Evolutionary conservation across 2,329 filamentous ascomycete genomes (phyloP).

Genomic region (Amauroascus verrucosus): DNA sequence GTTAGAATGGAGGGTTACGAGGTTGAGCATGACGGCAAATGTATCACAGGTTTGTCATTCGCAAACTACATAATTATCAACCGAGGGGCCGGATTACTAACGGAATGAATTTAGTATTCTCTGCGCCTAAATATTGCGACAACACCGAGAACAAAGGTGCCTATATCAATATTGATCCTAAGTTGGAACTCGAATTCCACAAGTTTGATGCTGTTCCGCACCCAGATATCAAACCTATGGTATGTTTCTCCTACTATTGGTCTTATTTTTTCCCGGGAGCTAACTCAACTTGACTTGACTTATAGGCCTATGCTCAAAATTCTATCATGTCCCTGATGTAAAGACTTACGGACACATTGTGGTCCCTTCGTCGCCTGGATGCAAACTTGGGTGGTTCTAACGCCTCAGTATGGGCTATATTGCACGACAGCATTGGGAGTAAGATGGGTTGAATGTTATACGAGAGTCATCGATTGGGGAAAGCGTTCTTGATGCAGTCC

Average conservation of each 20-base stretch:
- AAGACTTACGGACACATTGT: background rate
- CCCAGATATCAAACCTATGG: conserved; percentile 88
- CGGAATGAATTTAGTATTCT: conserved; percentile 58
- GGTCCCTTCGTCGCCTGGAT: background rate
- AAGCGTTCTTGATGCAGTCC: background rate
- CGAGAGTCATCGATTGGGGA: background rate
- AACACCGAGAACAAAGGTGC: conserved; percentile 96
- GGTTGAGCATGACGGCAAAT: conserved; percentile 88
- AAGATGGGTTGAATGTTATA: background rate
- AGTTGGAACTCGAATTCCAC: conserved; percentile 83
- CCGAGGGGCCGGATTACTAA: background rate
- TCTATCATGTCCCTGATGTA: conserved; percentile 30
- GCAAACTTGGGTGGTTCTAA: background rate
- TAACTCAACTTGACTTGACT: background rate
- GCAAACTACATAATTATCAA: background rate
- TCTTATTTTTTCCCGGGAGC: too few relatives aligned
- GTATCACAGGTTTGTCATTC: conserved; percentile 65
- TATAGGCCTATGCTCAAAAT: conserved; percentile 40
- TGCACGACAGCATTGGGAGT: background rate
- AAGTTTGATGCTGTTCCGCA: conserved; percentile 96
- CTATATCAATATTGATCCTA: conserved; percentile 90
- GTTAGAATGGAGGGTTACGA: conserved; percentile 99
- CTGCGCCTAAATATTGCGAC: conserved; percentile 93
- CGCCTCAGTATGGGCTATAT: background rate
- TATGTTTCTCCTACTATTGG: conserved; percentile 28